Conservation (phyloP, 2,329 filamentous ascomycete genomes). For the Torrubiella hemipterigena region DNA sequence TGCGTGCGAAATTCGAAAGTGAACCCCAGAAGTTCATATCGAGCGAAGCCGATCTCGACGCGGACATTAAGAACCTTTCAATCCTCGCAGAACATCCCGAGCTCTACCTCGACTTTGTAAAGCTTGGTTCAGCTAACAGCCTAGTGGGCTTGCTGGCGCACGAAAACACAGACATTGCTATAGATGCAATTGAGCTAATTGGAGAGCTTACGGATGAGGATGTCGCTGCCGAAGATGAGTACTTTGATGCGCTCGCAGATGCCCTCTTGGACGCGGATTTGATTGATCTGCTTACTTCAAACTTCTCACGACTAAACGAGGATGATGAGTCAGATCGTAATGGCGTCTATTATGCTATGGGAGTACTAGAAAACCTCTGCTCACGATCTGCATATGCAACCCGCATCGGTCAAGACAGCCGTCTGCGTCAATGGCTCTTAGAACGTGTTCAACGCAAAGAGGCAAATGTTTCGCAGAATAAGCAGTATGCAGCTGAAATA, state of each 20-base stretch:
- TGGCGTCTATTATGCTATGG: constrained; percentile 78
- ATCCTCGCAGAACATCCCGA: constrained; percentile 79
- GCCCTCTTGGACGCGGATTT: constrained; percentile 57
- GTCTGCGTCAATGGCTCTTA: constrained; percentile 66
- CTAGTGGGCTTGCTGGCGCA: constrained; percentile 77
- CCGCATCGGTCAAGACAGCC: constrained; percentile 56
- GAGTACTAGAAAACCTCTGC: constrained; percentile 75
- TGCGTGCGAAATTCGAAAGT: constrained; percentile 72
- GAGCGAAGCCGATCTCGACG: constrained; percentile 79
- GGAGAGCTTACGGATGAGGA: constrained; percentile 90
- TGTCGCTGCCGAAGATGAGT: constrained; percentile 63
- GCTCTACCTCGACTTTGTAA: constrained; percentile 70
- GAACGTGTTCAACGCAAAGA: constrained; percentile 60
- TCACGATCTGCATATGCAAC: constrained; percentile 58
- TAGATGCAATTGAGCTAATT: constrained; percentile 80
- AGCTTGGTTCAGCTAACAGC: constrained; percentile 58
- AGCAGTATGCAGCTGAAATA: constrained; percentile 88
- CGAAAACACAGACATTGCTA: constrained; percentile 94
- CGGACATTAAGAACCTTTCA: constrained; percentile 74
- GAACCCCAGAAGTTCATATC: constrained; percentile 76
- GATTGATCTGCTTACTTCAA: constrained; percentile 61
- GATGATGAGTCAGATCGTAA: constrained; percentile 57
- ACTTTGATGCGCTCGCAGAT: constrained; percentile 70
- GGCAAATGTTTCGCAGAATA: constrained; percentile 67
- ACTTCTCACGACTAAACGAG: constrained; percentile 72